Conservation (phyloP, 169 alveolate species). For the Plasmodium coatneyi region DNA sequence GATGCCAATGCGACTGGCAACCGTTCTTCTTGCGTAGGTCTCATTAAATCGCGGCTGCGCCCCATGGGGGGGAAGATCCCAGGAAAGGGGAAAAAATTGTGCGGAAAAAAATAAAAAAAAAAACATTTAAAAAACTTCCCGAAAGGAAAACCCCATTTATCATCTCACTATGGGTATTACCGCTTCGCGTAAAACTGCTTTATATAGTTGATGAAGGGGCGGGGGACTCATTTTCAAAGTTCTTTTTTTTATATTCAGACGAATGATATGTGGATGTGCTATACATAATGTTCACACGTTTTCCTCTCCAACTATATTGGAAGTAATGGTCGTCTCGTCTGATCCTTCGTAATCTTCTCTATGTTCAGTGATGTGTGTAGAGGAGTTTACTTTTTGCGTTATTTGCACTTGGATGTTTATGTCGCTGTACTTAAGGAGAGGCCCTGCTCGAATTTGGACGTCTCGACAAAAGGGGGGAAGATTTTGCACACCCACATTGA, state of each 20-base stretch:
- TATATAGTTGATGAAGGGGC: slow-evolving; percentile 47
- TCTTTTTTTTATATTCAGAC: slow-evolving; percentile 57
- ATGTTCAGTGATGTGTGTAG: not conserved
- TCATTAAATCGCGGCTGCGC: not conserved
- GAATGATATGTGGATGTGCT: slow-evolving; percentile 29
- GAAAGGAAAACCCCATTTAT: not conserved
- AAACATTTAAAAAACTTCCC: not conserved
- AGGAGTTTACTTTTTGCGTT: slow-evolving; percentile 37
- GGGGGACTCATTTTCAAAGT: slow-evolving; percentile 57
- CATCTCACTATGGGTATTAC: not conserved
- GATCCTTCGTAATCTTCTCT: slow-evolving; percentile 28
- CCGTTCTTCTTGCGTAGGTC: not conserved
- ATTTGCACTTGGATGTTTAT: slow-evolving; percentile 68
- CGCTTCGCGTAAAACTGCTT: slow-evolving; percentile 50
- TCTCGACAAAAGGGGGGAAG: slow-evolving; percentile 44
- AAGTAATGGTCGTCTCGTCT: slow-evolving; percentile 7
- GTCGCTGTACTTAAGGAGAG: slow-evolving; percentile 23
- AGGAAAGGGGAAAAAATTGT: not conserved
- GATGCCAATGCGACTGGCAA: not conserved
- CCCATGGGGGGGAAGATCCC: not conserved
- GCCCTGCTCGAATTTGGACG: slow-evolving; percentile 58
- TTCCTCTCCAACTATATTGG: not conserved
- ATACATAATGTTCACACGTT: slow-evolving; percentile 33
- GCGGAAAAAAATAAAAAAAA: too few relatives aligned
- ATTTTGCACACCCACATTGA: slow-evolving; percentile 66